A percentile compares a stretch with the other conserved stretches of the same genome.
These are phyloP conservation scores for Sarocladium kiliense DNA, from an alignment of 2,329 filamentous ascomycete species.

Conservation along the genomic window DNA sequence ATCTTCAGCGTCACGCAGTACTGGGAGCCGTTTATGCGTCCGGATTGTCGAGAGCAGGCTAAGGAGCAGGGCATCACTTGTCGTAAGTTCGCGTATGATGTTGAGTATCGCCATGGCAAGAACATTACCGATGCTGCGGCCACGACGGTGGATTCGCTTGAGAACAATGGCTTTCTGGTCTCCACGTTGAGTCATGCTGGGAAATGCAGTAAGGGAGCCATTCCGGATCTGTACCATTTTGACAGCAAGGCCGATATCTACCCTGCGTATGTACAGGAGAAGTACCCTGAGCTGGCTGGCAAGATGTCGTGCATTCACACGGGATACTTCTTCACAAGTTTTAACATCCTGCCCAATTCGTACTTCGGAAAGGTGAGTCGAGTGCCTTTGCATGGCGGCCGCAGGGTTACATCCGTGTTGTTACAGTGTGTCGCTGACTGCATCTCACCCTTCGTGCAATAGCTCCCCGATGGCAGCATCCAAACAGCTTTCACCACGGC, in stretches of 20 bases:
- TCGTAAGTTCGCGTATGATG: conserved; percentile 14
- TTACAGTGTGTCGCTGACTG: not conserved
- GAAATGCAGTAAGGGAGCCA: conserved; percentile 35
- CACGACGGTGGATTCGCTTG: conserved; percentile 14
- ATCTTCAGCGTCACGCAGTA: conserved; percentile 34
- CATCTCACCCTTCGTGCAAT: not conserved
- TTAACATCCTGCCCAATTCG: conserved; percentile 37
- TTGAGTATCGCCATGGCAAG: conserved; percentile 14
- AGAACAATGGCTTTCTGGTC: conserved; percentile 32
- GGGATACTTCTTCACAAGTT: conserved; percentile 43
- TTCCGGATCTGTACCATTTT: conserved; percentile 40
- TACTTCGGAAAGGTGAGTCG: conserved; percentile 40
- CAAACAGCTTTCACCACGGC: conserved; percentile 42
- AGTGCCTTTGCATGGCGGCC: not conserved
- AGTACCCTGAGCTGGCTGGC: conserved; percentile 15
- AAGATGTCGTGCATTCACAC: conserved; percentile 50
- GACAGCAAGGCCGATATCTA: conserved; percentile 42
- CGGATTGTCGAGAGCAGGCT: conserved; percentile 9
- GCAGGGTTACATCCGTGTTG: not conserved
- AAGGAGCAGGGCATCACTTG: conserved; percentile 9
- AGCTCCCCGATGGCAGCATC: conserved; percentile 35
- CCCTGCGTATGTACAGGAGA: conserved; percentile 14
- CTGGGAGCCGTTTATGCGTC: conserved; percentile 7
- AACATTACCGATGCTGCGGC: conserved; percentile 16
- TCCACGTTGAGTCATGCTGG: conserved; percentile 38